A percentile compares a stretch with the other conserved stretches of the same genome.
phyloP scores from a whole-genome alignment of 805 yeast species.

The Scheffersomyces coipomensis region DNA sequence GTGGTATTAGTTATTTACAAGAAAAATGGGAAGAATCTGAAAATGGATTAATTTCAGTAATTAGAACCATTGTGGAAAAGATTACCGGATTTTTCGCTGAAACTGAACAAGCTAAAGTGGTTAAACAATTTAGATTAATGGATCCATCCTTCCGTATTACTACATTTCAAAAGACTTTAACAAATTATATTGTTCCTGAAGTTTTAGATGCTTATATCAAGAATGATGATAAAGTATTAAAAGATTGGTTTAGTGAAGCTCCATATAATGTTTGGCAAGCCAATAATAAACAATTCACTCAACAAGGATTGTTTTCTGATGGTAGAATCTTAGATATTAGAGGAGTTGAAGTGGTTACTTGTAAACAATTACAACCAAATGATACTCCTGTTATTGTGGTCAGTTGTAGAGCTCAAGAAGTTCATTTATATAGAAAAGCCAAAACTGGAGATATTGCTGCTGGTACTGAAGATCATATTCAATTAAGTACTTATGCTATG shows the following conservation, averaged over 20 bases:
- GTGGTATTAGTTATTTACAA: slow-evolving; percentile 56
- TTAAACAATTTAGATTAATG: slow-evolving; percentile 78
- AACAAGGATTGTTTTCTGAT: slow-evolving; percentile 88
- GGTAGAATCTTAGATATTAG: slow-evolving; percentile 91
- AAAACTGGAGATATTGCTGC: slow-evolving; percentile 95
- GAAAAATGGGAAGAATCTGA: slow-evolving; percentile 90
- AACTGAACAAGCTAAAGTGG: slow-evolving; percentile 94
- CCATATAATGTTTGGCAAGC: slow-evolving; percentile 94
- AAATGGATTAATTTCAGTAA: slow-evolving; percentile 78
- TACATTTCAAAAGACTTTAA: slow-evolving; percentile 74
- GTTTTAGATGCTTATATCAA: slow-evolving; percentile 91
- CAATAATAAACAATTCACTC: slow-evolving; percentile 86
- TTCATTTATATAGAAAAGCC: slow-evolving; percentile 81
- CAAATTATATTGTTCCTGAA: slow-evolving; percentile 94
- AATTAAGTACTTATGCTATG: slow-evolving; percentile 93
- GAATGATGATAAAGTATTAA: slow-evolving; percentile 81
- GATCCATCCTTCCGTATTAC: slow-evolving; percentile 87
- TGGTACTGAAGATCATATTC: slow-evolving; percentile 90
- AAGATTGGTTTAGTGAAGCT: slow-evolving; percentile 94
- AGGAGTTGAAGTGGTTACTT: slow-evolving; percentile 88
- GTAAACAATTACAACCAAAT: slow-evolving; percentile 84
- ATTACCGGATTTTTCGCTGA: slow-evolving; percentile 90
- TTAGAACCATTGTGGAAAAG: slow-evolving; percentile 78
- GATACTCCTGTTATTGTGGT: slow-evolving; percentile 91
- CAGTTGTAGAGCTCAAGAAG: slow-evolving; percentile 95